phyloP scores from a whole-genome alignment of 2,329 filamentous ascomycete species.

The Cryphonectria parasitica region DNA sequence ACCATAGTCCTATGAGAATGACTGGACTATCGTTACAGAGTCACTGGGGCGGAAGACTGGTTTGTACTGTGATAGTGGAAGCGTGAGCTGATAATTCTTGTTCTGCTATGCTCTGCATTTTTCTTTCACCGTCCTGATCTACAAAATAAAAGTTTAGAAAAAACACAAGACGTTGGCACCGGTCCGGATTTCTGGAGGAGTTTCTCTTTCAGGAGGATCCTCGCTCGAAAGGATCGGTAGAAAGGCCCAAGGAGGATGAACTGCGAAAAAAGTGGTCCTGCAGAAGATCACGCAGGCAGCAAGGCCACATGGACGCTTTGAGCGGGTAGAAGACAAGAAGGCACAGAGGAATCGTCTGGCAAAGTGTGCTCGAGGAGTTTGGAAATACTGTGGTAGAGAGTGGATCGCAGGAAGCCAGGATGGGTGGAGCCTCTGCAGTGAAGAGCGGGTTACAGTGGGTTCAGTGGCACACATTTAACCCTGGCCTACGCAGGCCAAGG shows the following conservation, averaged over 20 bases:
- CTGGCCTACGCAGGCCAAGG: constrained; percentile 13
- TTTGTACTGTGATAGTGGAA: neutral
- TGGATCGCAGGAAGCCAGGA: constrained; percentile 8
- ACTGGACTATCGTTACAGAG: neutral
- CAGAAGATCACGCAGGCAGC: neutral
- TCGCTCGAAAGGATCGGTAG: neutral
- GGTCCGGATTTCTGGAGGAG: neutral
- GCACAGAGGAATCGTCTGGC: neutral
- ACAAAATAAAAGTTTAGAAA: too few relatives aligned
- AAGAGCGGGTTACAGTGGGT: constrained; percentile 8
- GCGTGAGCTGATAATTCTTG: neutral
- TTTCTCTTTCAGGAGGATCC: neutral
- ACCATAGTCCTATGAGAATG: neutral
- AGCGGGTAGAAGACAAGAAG: neutral
- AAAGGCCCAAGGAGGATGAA: neutral
- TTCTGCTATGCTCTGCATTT: neutral
- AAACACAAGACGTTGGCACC: neutral
- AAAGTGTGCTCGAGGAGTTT: neutral
- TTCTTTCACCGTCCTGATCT: neutral
- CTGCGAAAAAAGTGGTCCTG: constrained; percentile 1
- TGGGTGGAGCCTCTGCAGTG: constrained; percentile 5
- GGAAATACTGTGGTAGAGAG: constrained; percentile 1
- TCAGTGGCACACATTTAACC: neutral
- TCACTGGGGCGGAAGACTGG: neutral
- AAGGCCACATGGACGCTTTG: neutral